Conservation (phyloP, 1,284 basidiomycete species). For the Vanrija humicola region DNA sequence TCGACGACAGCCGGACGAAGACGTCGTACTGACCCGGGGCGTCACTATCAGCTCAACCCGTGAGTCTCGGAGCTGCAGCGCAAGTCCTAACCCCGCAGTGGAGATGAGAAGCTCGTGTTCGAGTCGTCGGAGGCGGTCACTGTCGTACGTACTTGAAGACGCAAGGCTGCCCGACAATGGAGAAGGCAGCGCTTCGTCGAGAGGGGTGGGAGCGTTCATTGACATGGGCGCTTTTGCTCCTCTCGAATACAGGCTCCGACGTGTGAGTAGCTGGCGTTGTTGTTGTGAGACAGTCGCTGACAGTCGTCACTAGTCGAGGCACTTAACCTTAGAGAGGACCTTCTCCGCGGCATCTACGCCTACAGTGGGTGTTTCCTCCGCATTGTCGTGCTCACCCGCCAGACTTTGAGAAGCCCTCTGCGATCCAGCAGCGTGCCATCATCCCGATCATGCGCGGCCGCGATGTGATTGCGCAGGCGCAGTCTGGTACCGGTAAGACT, state of each 20-base stretch:
- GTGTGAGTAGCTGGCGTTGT: constrained; percentile 34
- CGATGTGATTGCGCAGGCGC: constrained; percentile 97
- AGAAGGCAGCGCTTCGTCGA: constrained; percentile 36
- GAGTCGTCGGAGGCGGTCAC: constrained; percentile 96
- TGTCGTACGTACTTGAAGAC: constrained; percentile 50
- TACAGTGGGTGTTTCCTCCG: constrained; percentile 69
- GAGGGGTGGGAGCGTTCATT: constrained; percentile 47
- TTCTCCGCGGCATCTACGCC: constrained; percentile 94
- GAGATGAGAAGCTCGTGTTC: constrained; percentile 79
- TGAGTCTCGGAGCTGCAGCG: constrained; percentile 15
- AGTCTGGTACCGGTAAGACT: constrained; percentile 99
- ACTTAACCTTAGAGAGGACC: constrained; percentile 89
- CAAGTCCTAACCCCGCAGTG: constrained; percentile 22
- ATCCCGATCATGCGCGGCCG: constrained; percentile 90
- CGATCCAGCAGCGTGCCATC: constrained; percentile 97
- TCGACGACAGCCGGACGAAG: constrained; percentile 44
- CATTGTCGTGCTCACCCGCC: constrained; percentile 2
- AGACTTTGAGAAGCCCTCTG: constrained; percentile 99
- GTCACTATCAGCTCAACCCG: constrained; percentile 41
- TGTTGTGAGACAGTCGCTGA: constrained; percentile 36
- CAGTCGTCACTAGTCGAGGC: constrained; percentile 71
- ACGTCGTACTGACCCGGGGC: constrained; percentile 12
- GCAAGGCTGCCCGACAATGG: constrained; percentile 5
- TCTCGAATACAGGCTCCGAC: constrained; percentile 50
- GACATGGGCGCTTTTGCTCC: constrained; percentile 44